These are phyloP conservation scores for Fusarium concolor DNA, from an alignment of 2,329 filamentous ascomycete species.

Conservation along the genomic window DNA sequence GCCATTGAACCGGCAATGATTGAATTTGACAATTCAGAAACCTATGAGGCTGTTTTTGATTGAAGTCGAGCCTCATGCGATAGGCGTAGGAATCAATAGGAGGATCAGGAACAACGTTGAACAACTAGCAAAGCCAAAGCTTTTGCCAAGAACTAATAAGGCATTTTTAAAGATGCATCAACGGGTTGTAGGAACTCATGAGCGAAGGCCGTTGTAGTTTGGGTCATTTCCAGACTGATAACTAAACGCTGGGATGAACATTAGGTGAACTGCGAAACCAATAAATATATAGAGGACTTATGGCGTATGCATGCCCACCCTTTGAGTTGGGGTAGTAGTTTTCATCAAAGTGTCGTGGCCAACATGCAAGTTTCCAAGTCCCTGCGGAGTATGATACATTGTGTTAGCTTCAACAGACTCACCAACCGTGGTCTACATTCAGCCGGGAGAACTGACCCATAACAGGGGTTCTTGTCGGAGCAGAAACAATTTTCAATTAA, in stretches of 20 bases:
- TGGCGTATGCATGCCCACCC: too few species aligned
- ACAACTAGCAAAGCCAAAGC: neutral
- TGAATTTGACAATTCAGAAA: too few species aligned
- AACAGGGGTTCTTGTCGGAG: neutral
- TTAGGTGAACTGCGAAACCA: too few species aligned
- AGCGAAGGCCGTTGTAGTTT: neutral
- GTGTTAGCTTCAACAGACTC: neutral
- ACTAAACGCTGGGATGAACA: neutral
- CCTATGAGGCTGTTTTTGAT: too few species aligned
- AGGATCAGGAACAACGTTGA: neutral
- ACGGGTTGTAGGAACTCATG: neutral
- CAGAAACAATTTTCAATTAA: slow-evolving; percentile 13
- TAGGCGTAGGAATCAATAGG: too few species aligned
- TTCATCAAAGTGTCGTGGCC: neutral
- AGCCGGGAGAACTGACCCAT: neutral
- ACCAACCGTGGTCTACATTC: neutral
- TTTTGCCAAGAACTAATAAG: neutral
- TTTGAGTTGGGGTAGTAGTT: too few species aligned
- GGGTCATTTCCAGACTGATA: neutral
- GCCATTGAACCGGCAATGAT: neutral
- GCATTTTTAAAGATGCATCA: neutral
- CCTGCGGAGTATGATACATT: neutral
- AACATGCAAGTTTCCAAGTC: neutral
- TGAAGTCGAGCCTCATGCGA: neutral
- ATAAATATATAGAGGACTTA: too few species aligned